These are phyloP conservation scores for Dothiorella sarmentorum DNA, from an alignment of 2,329 filamentous ascomycete genomes.

Conservation along the genomic window DNA sequence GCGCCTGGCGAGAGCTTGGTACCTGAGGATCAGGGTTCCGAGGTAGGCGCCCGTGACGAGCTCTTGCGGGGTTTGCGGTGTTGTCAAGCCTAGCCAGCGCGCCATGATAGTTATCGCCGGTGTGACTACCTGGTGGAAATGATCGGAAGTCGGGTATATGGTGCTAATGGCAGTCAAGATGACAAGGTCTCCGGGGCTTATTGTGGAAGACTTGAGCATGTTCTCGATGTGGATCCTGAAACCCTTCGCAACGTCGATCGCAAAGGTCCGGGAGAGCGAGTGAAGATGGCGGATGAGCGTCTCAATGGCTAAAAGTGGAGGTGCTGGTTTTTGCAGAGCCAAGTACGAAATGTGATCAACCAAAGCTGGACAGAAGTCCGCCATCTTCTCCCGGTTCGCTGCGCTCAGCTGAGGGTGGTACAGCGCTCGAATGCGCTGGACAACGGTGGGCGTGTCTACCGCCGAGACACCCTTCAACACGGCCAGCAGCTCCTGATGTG, in stretches of 20 bases:
- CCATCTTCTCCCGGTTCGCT: slow-evolving; percentile 80
- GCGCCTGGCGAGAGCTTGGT: slow-evolving; percentile 77
- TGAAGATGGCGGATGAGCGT: slow-evolving; percentile 84
- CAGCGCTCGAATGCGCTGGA: slow-evolving; percentile 88
- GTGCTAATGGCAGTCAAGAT: slow-evolving; percentile 79
- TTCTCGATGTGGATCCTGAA: slow-evolving; percentile 70
- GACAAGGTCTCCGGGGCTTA: slow-evolving; percentile 68
- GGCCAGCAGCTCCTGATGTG: slow-evolving; percentile 68
- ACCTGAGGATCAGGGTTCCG: slow-evolving; percentile 74
- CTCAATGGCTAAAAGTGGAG: slow-evolving; percentile 69
- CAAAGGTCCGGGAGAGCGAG: slow-evolving; percentile 83
- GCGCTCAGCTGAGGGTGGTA: slow-evolving; percentile 83
- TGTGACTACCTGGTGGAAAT: slow-evolving; percentile 93
- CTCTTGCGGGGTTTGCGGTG: slow-evolving; percentile 62
- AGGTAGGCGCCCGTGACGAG: slow-evolving; percentile 73
- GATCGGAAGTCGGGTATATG: slow-evolving; percentile 92
- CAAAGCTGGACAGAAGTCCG: slow-evolving; percentile 63
- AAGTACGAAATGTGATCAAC: slow-evolving; percentile 64
- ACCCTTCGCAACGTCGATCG: slow-evolving; percentile 70
- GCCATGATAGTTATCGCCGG: slow-evolving; percentile 83
- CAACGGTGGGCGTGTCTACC: slow-evolving; percentile 68
- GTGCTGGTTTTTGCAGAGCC: slow-evolving; percentile 47
- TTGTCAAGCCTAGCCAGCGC: slow-evolving; percentile 76
- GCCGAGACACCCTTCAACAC: slow-evolving; percentile 60
- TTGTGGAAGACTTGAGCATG: slow-evolving; percentile 53